Evolutionary conservation across 129 eudicot genomes (phyloP), one percentile per base, ranked within the genome.

Genomic region (Saposhnikovia divaricata): DNA sequence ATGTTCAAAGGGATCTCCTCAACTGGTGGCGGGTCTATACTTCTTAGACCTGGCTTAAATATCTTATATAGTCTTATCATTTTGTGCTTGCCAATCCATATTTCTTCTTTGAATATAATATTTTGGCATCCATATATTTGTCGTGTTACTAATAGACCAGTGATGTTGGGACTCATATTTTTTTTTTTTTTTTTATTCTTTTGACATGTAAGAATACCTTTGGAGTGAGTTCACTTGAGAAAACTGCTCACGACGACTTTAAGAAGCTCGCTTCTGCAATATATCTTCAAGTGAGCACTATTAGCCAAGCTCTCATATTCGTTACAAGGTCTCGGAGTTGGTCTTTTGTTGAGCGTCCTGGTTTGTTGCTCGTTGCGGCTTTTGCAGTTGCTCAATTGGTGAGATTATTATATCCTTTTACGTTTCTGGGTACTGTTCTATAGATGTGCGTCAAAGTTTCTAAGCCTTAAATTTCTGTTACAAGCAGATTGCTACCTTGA

Each of bases 271-370:
- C 99, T 25, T 92, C 99, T 10, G 99, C 99, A 4, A 86, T 96
- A 79, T 96, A 96, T 80, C 99, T 96, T 81, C 99, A 96, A 92
- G 99, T 96, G 84, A 96, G 99, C 87, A 96, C 94, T 38, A 89
- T 96, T 71, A 96, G 99, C 40, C 99, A 96, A 82, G 99, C 99
- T 48, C 93, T 96, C 78, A 96, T 96, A 79, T 96, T 96, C 65
- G 98, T 96, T 5, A 96, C 99, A 9, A 84, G 99, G 42, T 96
- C 99, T 25, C 87, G 99, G 45, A 96, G 96, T 78, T 96, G 97
- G 97, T 96, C 99, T 5, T 96, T 86, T 81, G 93, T 96, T 25
- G 99, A 96, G 75, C 99, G 99, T 31, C 99, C 99, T 25, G 99
- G 99, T 45, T 74, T 87, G 78, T 85, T 96, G 80, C 97, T 96